phyloP scores from a whole-genome alignment of 176 grass and related monocot species.

The Carex scoparia region DNA sequence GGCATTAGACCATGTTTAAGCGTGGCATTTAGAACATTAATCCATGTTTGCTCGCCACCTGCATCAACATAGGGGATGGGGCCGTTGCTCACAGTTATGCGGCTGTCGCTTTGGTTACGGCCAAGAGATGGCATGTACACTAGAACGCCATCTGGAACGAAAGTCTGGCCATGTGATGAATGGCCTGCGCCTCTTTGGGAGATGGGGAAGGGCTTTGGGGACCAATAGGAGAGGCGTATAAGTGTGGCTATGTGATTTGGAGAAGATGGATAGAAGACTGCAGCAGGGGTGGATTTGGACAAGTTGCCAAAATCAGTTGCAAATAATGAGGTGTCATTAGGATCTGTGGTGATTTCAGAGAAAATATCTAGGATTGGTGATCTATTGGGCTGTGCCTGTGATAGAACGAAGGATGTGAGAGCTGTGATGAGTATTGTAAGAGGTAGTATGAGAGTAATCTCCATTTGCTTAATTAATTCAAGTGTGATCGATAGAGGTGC shows the following conservation, averaged over 20 bases:
- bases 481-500: neutral
- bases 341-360: constrained; percentile 27
- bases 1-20: constrained; percentile 39
- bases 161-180: constrained; percentile 46
- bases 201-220: constrained; percentile 37
- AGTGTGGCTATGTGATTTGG: constrained; percentile 48
- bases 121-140: constrained; percentile 56
- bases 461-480: neutral
- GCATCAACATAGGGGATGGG: constrained; percentile 37
- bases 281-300: neutral
- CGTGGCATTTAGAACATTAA: constrained; percentile 45
- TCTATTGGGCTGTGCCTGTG: neutral
- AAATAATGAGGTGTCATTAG: neutral
- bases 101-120: neutral
- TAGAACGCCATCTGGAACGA: constrained; percentile 39
- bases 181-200: constrained; percentile 51
- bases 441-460: constrained; percentile 4
- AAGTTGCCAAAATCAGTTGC: constrained; percentile 53
- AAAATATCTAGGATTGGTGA: neutral
- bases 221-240: constrained; percentile 30
- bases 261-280: constrained; percentile 52
- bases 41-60: constrained; percentile 74
- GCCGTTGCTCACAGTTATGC: constrained; percentile 15
- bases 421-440: constrained; percentile 3
- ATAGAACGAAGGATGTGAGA: neutral